Conservation (phyloP, 352 stramenopile genomes). For the Phytopythium ostracodes region DNA sequence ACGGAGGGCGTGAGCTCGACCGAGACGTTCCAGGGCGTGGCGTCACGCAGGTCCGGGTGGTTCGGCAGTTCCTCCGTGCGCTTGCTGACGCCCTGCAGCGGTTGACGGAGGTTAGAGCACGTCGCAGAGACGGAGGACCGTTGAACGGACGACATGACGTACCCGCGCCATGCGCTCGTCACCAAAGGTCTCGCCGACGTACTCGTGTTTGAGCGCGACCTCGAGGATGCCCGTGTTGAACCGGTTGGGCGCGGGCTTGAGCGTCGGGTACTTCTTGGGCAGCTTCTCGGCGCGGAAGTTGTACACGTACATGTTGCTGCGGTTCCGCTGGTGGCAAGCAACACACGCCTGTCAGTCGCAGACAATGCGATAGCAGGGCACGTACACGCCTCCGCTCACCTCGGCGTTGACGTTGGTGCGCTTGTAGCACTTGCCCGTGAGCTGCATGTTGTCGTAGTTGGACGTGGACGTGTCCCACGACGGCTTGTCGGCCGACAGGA, state of each 20-base stretch:
- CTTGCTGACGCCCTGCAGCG: constrained; percentile 55
- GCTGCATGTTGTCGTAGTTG: constrained; percentile 72
- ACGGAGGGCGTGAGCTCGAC: constrained; percentile 39
- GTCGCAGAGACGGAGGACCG: no score
- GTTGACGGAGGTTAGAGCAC: no score
- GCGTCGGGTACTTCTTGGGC: constrained; percentile 69
- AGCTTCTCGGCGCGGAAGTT: constrained; percentile 84
- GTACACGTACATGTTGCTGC: constrained; percentile 79
- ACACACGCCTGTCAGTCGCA: constrained; percentile 1
- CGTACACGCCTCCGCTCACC: constrained; percentile 28
- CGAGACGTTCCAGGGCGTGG: constrained; percentile 61
- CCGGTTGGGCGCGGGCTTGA: constrained; percentile 65
- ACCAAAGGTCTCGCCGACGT: constrained; percentile 59
- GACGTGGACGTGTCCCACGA: constrained; percentile 63
- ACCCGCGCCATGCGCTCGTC: constrained; percentile 68
- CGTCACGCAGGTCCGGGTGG: constrained; percentile 54
- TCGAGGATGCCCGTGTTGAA: constrained; percentile 81
- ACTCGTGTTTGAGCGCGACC: constrained; percentile 57
- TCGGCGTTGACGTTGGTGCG: constrained; percentile 75
- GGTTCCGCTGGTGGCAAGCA: constrained; percentile 46
- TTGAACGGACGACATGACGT: neutral
- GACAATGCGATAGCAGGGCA: no score
- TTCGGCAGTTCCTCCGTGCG: constrained; percentile 73
- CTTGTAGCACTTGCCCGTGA: constrained; percentile 73
- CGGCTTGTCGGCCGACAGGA: constrained; percentile 48